Evolutionary conservation across 495 filamentous ascomycete species (phyloP).

Genomic region (Lasiosphaeria ovina): DNA sequence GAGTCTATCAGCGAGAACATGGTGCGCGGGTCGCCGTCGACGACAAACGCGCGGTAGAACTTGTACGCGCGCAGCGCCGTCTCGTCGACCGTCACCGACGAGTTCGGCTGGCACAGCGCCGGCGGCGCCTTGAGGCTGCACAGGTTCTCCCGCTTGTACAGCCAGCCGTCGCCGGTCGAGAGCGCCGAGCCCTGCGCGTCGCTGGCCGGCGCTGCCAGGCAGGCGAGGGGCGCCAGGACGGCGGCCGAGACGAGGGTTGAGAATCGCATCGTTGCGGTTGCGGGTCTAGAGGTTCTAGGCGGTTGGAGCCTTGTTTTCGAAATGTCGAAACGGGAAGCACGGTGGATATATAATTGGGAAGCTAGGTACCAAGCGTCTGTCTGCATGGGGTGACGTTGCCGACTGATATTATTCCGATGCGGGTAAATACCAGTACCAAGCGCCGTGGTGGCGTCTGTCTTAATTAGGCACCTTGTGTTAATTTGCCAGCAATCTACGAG

Average conservation of each 20-base stretch:
- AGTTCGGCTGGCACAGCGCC: constrained; percentile 38
- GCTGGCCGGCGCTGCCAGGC: constrained; percentile 28
- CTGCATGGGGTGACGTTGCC: background rate
- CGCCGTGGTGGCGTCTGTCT: background rate
- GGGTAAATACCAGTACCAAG: constrained; percentile 11
- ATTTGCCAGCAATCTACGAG: constrained; percentile 7
- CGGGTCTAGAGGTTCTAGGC: background rate
- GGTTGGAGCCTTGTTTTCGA: background rate
- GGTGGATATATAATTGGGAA: background rate
- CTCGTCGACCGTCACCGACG: constrained; percentile 42
- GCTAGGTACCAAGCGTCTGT: background rate
- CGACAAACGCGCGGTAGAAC: constrained; percentile 49
- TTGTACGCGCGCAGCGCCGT: constrained; percentile 45
- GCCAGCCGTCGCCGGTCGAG: background rate
- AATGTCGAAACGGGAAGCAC: background rate
- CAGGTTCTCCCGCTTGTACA: constrained; percentile 43
- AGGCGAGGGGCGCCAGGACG: constrained; percentile 30
- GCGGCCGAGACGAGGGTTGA: constrained; percentile 27
- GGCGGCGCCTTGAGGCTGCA: constrained; percentile 42
- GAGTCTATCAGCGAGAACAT: constrained; percentile 50
- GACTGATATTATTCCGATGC: constrained; percentile 3
- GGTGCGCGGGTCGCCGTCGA: constrained; percentile 44
- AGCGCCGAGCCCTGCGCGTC: background rate
- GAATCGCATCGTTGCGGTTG: constrained; percentile 29
- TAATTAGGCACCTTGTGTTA: constrained; percentile 14